phyloP scores from a whole-genome alignment of 2,329 filamentous ascomycete species.

The Penicillium sp. region DNA sequence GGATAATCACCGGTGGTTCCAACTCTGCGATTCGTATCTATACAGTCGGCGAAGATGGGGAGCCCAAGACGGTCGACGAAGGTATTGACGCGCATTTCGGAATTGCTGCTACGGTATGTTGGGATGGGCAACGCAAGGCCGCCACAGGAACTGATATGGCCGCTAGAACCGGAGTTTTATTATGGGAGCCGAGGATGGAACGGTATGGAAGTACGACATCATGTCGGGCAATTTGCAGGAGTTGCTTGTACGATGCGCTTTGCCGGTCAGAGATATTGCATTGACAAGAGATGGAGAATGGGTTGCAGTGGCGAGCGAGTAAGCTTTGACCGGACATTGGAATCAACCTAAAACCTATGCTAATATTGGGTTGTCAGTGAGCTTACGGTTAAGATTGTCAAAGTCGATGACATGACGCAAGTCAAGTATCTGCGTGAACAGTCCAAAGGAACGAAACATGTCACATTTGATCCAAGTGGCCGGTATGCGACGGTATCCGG shows the following conservation, averaged over 20 bases:
- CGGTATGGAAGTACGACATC: conserved; percentile 90
- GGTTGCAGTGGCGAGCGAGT: conserved; percentile 95
- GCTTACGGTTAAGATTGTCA: conserved; percentile 83
- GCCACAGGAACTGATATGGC: conserved; percentile 6
- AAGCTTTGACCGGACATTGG: conserved; percentile 26
- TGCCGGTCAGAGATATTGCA: conserved; percentile 81
- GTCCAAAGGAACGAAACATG: conserved; percentile 79
- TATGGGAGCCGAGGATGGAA: conserved; percentile 87
- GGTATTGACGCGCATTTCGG: conserved; percentile 80
- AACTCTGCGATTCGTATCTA: conserved; percentile 94
- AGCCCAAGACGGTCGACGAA: conserved; percentile 88
- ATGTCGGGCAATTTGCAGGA: conserved; percentile 66
- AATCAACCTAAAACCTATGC: neutral
- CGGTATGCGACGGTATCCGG: conserved; percentile 74
- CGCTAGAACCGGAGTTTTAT: conserved; percentile 74
- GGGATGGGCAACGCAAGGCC: neutral
- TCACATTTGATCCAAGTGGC: conserved; percentile 80
- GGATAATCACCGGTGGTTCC: conserved; percentile 83
- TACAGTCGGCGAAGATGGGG: conserved; percentile 84
- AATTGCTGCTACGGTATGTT: conserved; percentile 63
- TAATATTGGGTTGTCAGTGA: conserved; percentile 53
- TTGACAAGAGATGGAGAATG: conserved; percentile 77
- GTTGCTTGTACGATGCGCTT: conserved; percentile 75
- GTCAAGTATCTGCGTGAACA: conserved; percentile 80
- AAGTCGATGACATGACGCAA: conserved; percentile 70